phyloP scores from a whole-genome alignment of 371 early-diverging fungal genomes.

The Basidiobolus meristosporus region DNA sequence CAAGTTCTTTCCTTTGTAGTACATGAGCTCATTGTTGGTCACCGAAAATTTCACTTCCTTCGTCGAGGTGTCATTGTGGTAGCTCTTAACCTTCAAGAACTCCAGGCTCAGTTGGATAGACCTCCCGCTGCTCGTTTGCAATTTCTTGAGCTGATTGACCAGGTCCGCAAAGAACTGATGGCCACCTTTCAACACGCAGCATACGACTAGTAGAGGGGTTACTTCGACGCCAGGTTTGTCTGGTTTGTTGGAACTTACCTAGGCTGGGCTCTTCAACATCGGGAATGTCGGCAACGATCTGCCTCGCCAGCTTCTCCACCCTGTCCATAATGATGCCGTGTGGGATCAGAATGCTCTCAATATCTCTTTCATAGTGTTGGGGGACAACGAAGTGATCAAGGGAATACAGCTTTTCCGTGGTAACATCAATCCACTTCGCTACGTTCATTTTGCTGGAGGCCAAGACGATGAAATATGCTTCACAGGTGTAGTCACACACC shows the following conservation, averaged over 20 bases:
- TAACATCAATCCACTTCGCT: conserved; percentile 54
- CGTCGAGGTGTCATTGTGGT: conserved; percentile 55
- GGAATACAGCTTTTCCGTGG: conserved; percentile 42
- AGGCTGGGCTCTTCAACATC: too few relatives aligned
- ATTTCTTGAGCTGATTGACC: conserved; percentile 65
- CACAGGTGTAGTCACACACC: too few relatives aligned
- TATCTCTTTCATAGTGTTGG: conserved; percentile 59
- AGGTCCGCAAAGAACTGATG: conserved; percentile 79
- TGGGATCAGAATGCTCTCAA: conserved; percentile 69
- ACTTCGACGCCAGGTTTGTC: too few relatives aligned
- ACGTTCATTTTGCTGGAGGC: conserved; percentile 23
- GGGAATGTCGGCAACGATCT: conserved; percentile 42
- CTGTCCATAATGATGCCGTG: conserved; percentile 84
- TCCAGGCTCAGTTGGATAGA: conserved; percentile 68
- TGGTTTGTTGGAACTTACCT: too few relatives aligned
- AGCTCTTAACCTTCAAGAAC: conserved; percentile 78
- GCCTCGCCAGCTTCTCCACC: conserved; percentile 61
- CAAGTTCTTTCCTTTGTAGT: conserved; percentile 67
- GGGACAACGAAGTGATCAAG: conserved; percentile 77
- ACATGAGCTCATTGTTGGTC: conserved; percentile 59
- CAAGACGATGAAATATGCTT: too few relatives aligned
- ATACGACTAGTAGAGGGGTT: conserved; percentile 60
- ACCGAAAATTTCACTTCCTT: conserved; percentile 71
- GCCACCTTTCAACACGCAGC: conserved; percentile 82
- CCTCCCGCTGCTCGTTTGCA: conserved; percentile 41